phyloP scores from a whole-genome alignment of 1,284 basidiomycete species.

The Phylloboletellus chloephorus region DNA sequence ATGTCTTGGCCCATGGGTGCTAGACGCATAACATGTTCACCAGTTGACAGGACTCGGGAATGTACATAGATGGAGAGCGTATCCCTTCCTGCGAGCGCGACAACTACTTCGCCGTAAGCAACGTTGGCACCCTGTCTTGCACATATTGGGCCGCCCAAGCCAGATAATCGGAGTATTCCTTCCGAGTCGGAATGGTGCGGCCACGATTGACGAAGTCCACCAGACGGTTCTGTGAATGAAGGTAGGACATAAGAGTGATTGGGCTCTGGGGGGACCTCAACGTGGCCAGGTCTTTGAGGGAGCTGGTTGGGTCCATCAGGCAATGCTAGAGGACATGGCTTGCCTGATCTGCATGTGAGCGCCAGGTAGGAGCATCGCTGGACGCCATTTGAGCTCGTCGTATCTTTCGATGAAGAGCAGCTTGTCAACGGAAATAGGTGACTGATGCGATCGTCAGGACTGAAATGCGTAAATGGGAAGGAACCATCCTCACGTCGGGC shows the following conservation, averaged over 20 bases:
- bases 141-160: constrained; percentile 49
- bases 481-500: constrained; percentile 5
- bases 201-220: constrained; percentile 73
- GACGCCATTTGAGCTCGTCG: constrained; percentile 49
- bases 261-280: constrained; percentile 50
- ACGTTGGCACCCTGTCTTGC: constrained; percentile 41
- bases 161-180: constrained; percentile 62
- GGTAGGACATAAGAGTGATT: constrained; percentile 54
- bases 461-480: constrained; percentile 3
- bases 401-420: constrained; percentile 51
- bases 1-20: constrained; percentile 18
- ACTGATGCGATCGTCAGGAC: constrained; percentile 7
- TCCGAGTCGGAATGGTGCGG: constrained; percentile 89
- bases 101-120: constrained; percentile 46
- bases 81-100: constrained; percentile 35
- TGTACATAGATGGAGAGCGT: constrained; percentile 38
- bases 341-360: constrained; percentile 57
- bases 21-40: constrained; percentile 32
- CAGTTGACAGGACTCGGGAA: constrained; percentile 34
- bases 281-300: constrained; percentile 57
- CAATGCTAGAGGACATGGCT: constrained; percentile 9
- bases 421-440: constrained; percentile 32
- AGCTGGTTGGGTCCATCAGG: constrained; percentile 34
- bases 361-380: constrained; percentile 53
- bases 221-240: constrained; percentile 48